Conservation (phyloP, 352 stramenopile species). For the Pythium insidiosum region DNA sequence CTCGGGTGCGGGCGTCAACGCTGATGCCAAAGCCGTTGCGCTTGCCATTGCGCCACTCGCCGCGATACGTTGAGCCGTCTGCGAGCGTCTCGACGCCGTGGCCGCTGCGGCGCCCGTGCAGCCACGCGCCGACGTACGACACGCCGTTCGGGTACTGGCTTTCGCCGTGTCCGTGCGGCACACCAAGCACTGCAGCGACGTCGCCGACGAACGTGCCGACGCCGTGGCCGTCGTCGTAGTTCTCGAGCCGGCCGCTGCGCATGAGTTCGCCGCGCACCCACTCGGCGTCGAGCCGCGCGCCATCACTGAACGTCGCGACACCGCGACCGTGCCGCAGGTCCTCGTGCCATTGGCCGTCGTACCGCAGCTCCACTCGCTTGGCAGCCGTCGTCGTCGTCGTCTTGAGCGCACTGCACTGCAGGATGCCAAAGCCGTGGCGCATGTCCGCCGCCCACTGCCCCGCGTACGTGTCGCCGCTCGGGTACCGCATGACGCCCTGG, state of each 20-base stretch:
- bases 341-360: conserved; percentile 70
- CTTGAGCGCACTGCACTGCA: conserved; percentile 12
- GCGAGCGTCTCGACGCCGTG: conserved; percentile 35
- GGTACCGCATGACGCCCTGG: conserved; percentile 44
- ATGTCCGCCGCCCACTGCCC: conserved; percentile 40
- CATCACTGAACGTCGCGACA: conserved; percentile 51
- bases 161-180: conserved; percentile 52
- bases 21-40: conserved; percentile 79
- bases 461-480: conserved; percentile 36
- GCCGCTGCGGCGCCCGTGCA: conserved; percentile 34
- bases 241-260: conserved; percentile 21
- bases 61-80: conserved; percentile 79
- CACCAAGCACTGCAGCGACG: conserved; percentile 18
- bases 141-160: conserved; percentile 34
- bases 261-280: conserved; percentile 24
- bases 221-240: conserved; percentile 43
- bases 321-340: conserved; percentile 52
- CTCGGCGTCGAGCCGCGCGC: conserved; percentile 25
- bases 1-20: conserved; percentile 38
- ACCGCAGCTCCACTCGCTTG: conserved; percentile 22
- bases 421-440: conserved; percentile 44
- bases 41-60: conserved; percentile 79
- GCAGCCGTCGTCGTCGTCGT: neutral
- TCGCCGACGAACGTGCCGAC: conserved; percentile 41
- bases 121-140: conserved; percentile 45